Base-by-base conservation (phyloP, 495 filamentous ascomycete genomes). In the Neurospora discreta region DNA sequence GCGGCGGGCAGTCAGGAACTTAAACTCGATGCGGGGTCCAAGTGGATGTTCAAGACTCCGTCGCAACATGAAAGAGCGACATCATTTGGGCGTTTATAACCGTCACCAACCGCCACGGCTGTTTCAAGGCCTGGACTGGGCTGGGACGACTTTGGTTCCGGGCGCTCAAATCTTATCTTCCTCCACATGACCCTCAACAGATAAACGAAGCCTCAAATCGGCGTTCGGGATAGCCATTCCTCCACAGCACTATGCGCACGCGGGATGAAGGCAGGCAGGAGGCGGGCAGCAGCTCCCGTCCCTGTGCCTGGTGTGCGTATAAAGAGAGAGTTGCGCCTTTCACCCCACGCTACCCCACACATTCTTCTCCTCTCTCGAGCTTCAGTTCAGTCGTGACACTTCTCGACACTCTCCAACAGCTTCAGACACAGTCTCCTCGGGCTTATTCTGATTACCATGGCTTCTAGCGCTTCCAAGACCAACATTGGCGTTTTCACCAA, bases 401-500 rank as follows among this genome's bases (percentile, higher is more conserved):
- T 36, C 46, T 36, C 16, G 70, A 69, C 65, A 38, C 20, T 26
- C 40, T 65, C 13, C 2, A 3, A 33, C n/a, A 5, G 11, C 11
- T 26, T 40, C 65, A 36, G 30, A 36, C 18, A 42, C 16, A 18
- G 39, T 9, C 2, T 15, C n/a, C 26, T 16, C n/a, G 39, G 26
- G 36, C 3, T 72, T 65, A 73, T 58, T 69, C 68, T 73, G 39
- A 73, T 30, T 16, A 43, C 39, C 13, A 72, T 52, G 68, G 44
- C 73, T 20, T 36, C 42, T 60, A 75, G 78, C 73, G 81, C 82
- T 39, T 73, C 78, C 33, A 97, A 96, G 85, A 79, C 92, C 71
- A 98, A 97, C 82, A 94, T 98, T 76, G 95, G 92, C 75, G 93
- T 97, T 69, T 98, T 91, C 86, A 98, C 94, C 68, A 96, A 97